Base-by-base conservation (phyloP, 2,329 filamentous ascomycete species). In the Diaporthe sp. region DNA sequence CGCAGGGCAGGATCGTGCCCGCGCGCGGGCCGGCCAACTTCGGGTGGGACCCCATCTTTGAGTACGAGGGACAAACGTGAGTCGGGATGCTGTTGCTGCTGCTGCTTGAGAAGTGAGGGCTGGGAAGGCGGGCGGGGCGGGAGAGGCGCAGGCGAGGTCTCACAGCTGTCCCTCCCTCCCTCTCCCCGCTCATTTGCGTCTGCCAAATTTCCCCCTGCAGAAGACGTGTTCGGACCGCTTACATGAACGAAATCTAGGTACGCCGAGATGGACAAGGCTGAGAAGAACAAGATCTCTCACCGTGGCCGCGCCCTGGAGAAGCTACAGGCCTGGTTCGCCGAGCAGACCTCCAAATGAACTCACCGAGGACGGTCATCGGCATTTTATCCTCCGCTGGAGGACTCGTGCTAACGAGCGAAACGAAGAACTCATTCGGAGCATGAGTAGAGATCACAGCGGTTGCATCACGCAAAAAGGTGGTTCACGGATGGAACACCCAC, bases 11-110 rank as follows among this genome's bases (percentile, higher is more conserved):
- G 82, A 95, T 99, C 81, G 96, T 98, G 52, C 91, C 92, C 42
- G 90, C 95, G 28, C 89, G 97, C 82, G 97, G 97, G 9, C 92
- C 95, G 57, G 86, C 91, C 25, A 89, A 90, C 71, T 99, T 99
- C 82, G 97, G 96, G 60, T 99, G 97, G 97, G 97, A 99, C 83
- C 92, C 97, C 2, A 93, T 97, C 77, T 99, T 99, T 80, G 97
- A 99, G 85, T 96, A 97, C 79, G 90, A 97, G 77, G 96, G 96
- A 55, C 87, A 95, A 85, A 99, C 97, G 86, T 91, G 83, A 81
- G 89, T 84, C 40, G 33, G 30, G n/a, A 19, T 6, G 58, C n/a
- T n/a, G n/a, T n/a, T n/a, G n/a, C n/a, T n/a, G n/a, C n/a, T n/a
- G n/a, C n/a, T n/a, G n/a, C n/a, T n/a, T n/a, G n/a, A n/a, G n/a